phyloP scores from a whole-genome alignment of 768 basidiomycete species.

The Melanogaster broomeanus region DNA sequence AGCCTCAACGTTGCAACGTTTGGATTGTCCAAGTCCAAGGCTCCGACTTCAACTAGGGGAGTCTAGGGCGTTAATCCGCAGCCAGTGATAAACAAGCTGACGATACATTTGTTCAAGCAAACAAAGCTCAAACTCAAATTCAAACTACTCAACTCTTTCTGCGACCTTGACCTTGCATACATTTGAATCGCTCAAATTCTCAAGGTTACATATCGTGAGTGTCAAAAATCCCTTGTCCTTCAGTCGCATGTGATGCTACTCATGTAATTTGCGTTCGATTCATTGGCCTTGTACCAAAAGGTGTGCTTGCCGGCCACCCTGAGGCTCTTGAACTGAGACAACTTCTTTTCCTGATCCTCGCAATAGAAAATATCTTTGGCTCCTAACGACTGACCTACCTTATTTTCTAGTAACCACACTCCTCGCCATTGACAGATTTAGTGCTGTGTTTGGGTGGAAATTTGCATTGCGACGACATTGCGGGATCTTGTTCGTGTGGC shows the following conservation, averaged over 20 bases:
- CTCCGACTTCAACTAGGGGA: no score
- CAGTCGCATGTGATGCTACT: conserved; percentile 51
- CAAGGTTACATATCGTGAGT: conserved; percentile 16
- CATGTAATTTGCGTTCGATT: conserved; percentile 92
- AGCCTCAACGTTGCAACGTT: neutral
- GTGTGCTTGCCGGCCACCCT: conserved; percentile 75
- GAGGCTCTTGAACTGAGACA: conserved; percentile 75
- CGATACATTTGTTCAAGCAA: neutral
- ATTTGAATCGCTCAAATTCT: neutral
- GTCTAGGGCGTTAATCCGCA: no score
- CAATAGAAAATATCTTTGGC: neutral
- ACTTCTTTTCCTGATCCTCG: conserved; percentile 49
- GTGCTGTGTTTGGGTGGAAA: neutral
- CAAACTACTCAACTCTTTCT: neutral
- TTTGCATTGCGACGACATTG: conserved; percentile 3
- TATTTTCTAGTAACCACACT: neutral
- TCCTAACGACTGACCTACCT: conserved; percentile 5
- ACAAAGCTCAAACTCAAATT: neutral
- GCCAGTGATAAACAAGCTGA: no score
- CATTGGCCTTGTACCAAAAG: conserved; percentile 65
- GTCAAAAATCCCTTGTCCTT: conserved; percentile 5
- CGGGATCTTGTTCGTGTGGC: conserved; percentile 16
- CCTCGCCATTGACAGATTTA: no score
- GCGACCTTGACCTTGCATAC: neutral
- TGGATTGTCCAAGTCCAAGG: no score